Percentiles rank a stretch among this genome's conserved stretches.
phyloP scores from a whole-genome alignment of 495 filamentous ascomycete species.

The Hypoxylon subgilvum region DNA sequence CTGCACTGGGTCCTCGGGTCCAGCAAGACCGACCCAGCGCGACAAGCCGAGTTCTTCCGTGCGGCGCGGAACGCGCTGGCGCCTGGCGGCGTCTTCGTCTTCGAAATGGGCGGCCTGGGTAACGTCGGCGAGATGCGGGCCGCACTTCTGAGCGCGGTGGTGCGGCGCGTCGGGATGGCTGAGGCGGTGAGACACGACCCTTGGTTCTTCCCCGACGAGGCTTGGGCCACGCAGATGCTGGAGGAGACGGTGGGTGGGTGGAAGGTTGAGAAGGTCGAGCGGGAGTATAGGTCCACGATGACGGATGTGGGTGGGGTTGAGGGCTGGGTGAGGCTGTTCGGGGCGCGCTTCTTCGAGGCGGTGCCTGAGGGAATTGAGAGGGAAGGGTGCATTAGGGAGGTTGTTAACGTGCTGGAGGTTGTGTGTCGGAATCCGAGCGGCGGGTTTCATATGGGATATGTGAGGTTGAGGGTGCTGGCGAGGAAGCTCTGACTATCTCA shows the following conservation, averaged over 20 bases:
- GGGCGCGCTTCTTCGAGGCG: conserved; percentile 60
- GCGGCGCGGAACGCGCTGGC: conserved; percentile 57
- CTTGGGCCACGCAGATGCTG: conserved; percentile 58
- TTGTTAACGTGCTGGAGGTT: conserved; percentile 61
- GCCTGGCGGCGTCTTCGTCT: conserved; percentile 66
- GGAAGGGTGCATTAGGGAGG: conserved; percentile 61
- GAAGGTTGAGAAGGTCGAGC: conserved; percentile 64
- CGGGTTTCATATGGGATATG: conserved; percentile 69
- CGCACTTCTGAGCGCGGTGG: conserved; percentile 60
- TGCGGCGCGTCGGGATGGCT: conserved; percentile 58
- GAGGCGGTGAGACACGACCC: conserved; percentile 59
- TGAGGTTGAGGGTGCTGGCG: conserved; percentile 70
- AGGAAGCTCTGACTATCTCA: conserved; percentile 50
- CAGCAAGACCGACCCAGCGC: conserved; percentile 32
- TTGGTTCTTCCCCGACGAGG: conserved; percentile 77
- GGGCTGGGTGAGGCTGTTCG: conserved; percentile 75
- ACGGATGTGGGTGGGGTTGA: conserved; percentile 65
- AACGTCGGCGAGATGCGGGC: conserved; percentile 71
- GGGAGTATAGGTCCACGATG: conserved; percentile 68
- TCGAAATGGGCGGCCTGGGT: conserved; percentile 76
- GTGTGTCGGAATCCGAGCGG: conserved; percentile 62
- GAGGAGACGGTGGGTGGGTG: conserved; percentile 61
- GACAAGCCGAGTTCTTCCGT: conserved; percentile 48
- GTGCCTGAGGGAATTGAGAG: conserved; percentile 53
- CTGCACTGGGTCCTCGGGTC: conserved; percentile 75